Conservation (phyloP, 768 basidiomycete genomes). For the Collybiopsis confluens region DNA sequence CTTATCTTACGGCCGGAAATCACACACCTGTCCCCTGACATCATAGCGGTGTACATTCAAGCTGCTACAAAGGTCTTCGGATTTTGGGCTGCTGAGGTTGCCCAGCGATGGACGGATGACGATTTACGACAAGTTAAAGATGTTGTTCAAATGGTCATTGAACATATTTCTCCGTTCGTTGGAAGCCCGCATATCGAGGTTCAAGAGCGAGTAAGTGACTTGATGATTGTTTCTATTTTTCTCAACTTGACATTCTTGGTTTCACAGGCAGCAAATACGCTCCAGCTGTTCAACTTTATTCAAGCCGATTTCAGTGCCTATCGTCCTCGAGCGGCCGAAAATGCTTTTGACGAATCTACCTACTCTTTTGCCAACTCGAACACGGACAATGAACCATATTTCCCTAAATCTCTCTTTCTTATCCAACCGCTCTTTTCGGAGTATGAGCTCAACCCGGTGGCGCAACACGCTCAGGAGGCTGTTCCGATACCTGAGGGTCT, state of each 20-base stretch:
- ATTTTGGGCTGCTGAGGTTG: conserved; percentile 72
- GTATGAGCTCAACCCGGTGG: conserved; percentile 86
- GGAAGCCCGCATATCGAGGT: conserved; percentile 76
- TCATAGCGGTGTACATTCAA: conserved; percentile 77
- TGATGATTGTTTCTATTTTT: background rate
- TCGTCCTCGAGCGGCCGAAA: conserved; percentile 35
- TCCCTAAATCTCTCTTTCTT: conserved; percentile 88
- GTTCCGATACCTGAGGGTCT: conserved; percentile 81
- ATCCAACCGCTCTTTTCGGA: conserved; percentile 73
- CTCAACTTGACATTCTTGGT: conserved; percentile 10
- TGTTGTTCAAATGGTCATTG: conserved; percentile 58
- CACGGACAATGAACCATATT: conserved; percentile 39
- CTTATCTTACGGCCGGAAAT: conserved; percentile 63
- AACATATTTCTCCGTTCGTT: conserved; percentile 55
- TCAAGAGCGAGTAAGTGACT: conserved; percentile 75
- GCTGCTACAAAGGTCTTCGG: conserved; percentile 86
- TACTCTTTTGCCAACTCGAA: conserved; percentile 34
- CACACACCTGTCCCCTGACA: conserved; percentile 55
- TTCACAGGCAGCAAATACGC: conserved; percentile 71
- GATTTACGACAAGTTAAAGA: conserved; percentile 59
- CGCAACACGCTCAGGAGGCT: conserved; percentile 70
- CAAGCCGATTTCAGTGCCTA: conserved; percentile 63
- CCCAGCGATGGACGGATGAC: conserved; percentile 74
- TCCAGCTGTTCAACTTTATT: conserved; percentile 73
- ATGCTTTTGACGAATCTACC: conserved; percentile 32